A percentile compares a stretch with the other conserved stretches of the same genome.
Conservation (phyloP, 345 rosid genomes). For the Ceriops tagal region DNA sequence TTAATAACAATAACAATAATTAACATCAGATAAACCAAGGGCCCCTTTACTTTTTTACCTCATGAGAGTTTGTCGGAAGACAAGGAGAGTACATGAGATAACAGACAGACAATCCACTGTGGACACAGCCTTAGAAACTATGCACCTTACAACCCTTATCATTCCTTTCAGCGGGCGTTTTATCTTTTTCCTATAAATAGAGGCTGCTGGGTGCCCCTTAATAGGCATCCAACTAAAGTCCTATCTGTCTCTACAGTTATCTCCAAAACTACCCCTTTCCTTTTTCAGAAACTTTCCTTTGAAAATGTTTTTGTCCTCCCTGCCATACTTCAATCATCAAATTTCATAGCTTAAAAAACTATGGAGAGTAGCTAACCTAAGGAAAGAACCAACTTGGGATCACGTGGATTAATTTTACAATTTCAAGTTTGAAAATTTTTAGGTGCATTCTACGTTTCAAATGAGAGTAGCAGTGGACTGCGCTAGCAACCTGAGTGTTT, state of each 20-base stretch:
- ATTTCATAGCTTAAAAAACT: not conserved
- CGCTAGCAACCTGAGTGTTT: not conserved
- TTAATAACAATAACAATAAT: no score
- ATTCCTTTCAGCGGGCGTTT: not conserved
- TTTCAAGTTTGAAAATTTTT: no score
- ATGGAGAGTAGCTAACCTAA: not conserved
- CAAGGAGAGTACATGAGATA: no score
- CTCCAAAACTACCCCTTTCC: slow-evolving; percentile 20
- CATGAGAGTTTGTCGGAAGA: not conserved
- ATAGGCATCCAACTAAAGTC: slow-evolving; percentile 11
- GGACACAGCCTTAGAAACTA: no score
- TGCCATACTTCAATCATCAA: not conserved
- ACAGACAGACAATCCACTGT: no score
- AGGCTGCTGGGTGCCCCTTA: slow-evolving; percentile 10
- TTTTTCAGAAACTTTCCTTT: slow-evolving; percentile 27
- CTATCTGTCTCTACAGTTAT: not conserved
- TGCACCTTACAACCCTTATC: not conserved
- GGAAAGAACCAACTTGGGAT: no score
- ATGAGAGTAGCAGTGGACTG: no score
- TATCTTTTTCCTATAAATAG: slow-evolving; percentile 31
- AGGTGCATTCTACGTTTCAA: no score
- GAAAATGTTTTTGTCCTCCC: no score
- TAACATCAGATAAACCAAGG: no score
- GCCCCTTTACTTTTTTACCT: not conserved
- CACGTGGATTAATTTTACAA: no score